A percentile compares a stretch with the other conserved stretches of the same genome.
Evolutionary conservation across 495 filamentous ascomycete genomes (phyloP).

Genomic region (Massariosphaeria phaeospora): DNA sequence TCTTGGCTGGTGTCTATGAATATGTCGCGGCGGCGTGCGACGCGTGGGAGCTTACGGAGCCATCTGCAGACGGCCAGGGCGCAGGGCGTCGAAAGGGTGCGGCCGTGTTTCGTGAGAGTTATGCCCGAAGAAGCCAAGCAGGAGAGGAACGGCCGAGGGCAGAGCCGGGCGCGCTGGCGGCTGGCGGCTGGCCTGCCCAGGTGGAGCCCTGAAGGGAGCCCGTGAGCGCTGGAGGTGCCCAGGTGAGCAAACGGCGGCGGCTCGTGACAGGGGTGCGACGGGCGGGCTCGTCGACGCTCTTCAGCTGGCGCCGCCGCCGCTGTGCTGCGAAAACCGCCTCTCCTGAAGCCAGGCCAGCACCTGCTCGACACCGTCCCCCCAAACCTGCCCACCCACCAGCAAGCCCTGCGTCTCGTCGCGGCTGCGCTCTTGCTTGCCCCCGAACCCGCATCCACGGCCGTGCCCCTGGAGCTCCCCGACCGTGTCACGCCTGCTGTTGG

Average conservation of each 20-base stretch:
- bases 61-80: background rate
- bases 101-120: background rate
- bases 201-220: no score
- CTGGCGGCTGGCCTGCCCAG: background rate
- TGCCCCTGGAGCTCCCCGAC: background rate
- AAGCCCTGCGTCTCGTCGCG: no score
- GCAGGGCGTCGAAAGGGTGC: background rate
- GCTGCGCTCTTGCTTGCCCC: background rate
- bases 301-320: slow-evolving; percentile 6
- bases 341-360: slow-evolving; percentile 17
- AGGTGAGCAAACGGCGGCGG: no score
- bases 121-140: background rate
- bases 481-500: slow-evolving; percentile 13
- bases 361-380: background rate
- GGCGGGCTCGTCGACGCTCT: slow-evolving; percentile 1
- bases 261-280: slow-evolving; percentile 14
- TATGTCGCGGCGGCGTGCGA: no score
- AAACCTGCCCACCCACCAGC: background rate
- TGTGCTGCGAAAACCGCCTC: slow-evolving; percentile 2
- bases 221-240: no score
- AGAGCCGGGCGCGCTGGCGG: background rate
- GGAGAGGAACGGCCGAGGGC: background rate
- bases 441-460: background rate
- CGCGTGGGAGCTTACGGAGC: background rate
- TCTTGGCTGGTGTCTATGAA: background rate